These are phyloP conservation scores for Epichloe bromicola DNA, from an alignment of 2,329 filamentous ascomycete genomes.

Conservation along the genomic window DNA sequence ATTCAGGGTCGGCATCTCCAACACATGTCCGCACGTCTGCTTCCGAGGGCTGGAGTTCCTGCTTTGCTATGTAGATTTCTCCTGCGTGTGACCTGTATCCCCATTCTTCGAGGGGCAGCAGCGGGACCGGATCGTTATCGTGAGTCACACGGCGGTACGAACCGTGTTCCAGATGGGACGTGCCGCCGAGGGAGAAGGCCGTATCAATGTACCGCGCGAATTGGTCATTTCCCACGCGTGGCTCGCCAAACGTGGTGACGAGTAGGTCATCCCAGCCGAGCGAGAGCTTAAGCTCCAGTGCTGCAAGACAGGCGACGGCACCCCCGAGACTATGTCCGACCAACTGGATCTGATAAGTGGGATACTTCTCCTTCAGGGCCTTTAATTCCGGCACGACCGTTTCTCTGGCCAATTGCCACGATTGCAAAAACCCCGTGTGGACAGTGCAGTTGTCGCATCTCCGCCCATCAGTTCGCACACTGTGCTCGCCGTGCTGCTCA, in stretches of 20 bases:
- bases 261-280: conserved; percentile 61
- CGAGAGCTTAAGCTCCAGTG: conserved; percentile 59
- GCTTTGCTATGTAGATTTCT: conserved; percentile 73
- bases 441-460: conserved; percentile 81
- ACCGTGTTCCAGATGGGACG: conserved; percentile 20
- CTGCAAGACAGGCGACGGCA: conserved; percentile 78
- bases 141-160: conserved; percentile 74
- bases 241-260: conserved; percentile 90
- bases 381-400: conserved; percentile 56
- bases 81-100: conserved; percentile 75
- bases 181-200: conserved; percentile 32
- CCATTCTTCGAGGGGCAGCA: conserved; percentile 79
- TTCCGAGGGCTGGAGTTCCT: conserved; percentile 51
- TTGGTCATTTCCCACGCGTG: conserved; percentile 47
- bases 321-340: conserved; percentile 94
- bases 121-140: conserved; percentile 71
- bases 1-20: conserved; percentile 58
- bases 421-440: conserved; percentile 76
- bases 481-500: conserved; percentile 3
- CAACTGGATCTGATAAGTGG: conserved; percentile 60
- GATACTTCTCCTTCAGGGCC: conserved; percentile 45
- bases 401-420: conserved; percentile 65
- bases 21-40: conserved; percentile 58
- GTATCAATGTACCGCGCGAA: conserved; percentile 42
- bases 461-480: conserved; percentile 17